Conservation (phyloP, 306 rosid genomes). For the Fragaria iinumae region DNA sequence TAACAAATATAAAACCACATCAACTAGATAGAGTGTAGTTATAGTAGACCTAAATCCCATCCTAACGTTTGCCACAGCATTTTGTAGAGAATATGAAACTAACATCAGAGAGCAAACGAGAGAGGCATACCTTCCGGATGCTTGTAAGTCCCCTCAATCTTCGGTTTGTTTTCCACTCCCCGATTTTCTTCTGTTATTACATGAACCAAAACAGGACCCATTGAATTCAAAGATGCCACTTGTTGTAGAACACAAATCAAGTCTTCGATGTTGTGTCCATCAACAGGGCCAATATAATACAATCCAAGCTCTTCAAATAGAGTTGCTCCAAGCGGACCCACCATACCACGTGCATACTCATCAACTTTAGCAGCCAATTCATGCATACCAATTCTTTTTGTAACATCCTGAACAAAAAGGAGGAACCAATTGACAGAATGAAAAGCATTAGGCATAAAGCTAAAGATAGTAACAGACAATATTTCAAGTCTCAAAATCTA, state of each 20-base stretch:
- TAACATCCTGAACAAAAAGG: constrained; percentile 57
- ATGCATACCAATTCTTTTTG: constrained; percentile 92
- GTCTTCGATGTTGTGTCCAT: constrained; percentile 88
- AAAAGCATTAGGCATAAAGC: neutral
- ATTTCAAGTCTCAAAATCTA: neutral
- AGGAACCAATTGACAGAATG: neutral
- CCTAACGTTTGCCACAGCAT: neutral
- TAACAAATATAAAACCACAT: neutral
- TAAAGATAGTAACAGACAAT: neutral
- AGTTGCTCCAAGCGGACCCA: constrained; percentile 87
- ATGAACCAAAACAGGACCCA: constrained; percentile 95
- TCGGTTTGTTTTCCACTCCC: constrained; percentile 41
- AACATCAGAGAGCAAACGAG: constrained; percentile 7
- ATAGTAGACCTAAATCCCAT: neutral
- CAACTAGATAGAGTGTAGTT: neutral
- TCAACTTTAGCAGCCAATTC: constrained; percentile 98
- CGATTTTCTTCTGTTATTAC: constrained; percentile 74
- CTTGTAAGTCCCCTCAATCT: constrained; percentile 29
- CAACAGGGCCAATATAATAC: constrained; percentile 94
- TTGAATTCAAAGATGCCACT: constrained; percentile 86
- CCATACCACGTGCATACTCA: constrained; percentile 96
- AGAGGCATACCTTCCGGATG: constrained; percentile 46
- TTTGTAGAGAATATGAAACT: constrained; percentile 7
- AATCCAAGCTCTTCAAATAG: constrained; percentile 97
- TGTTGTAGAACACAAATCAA: constrained; percentile 70